Percentiles rank a stretch among this genome's conserved stretches.
These are phyloP conservation scores for Crithidia fasciculata DNA, from an alignment of 208 protist genomes.

Conservation along the genomic window DNA sequence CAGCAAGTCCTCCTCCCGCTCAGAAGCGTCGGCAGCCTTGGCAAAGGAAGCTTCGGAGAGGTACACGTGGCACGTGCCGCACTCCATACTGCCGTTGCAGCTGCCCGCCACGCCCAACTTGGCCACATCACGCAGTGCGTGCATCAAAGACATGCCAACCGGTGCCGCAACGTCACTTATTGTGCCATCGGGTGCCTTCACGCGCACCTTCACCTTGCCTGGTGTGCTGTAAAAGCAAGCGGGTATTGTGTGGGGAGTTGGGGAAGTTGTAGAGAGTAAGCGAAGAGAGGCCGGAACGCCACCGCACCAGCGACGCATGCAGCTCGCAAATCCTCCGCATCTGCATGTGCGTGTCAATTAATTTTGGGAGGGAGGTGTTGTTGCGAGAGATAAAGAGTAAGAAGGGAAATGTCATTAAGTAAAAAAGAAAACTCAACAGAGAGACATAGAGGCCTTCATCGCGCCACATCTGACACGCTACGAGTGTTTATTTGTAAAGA, in stretches of 20 bases:
- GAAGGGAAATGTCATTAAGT: no score
- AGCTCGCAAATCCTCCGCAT: background rate
- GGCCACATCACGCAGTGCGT: conserved; percentile 82
- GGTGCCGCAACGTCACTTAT: conserved; percentile 17
- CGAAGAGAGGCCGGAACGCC: no score
- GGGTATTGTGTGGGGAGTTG: background rate
- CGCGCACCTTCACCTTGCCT: conserved; percentile 52
- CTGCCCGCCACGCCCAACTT: conserved; percentile 71
- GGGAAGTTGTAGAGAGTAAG: no score
- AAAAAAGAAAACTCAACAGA: no score
- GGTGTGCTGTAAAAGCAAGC: conserved; percentile 17
- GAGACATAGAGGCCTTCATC: no score
- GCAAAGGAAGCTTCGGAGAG: conserved; percentile 79
- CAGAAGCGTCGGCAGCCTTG: conserved; percentile 41
- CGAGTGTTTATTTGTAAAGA: no score
- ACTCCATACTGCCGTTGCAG: conserved; percentile 91
- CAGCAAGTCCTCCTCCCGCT: conserved; percentile 76
- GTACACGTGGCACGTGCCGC: conserved; percentile 95
- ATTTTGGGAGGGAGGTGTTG: no score
- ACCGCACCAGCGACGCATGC: background rate
- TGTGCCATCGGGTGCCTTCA: conserved; percentile 38
- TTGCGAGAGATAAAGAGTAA: no score
- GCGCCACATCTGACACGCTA: no score
- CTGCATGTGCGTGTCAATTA: no score
- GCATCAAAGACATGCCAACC: conserved; percentile 80